Conservation (phyloP, 2,329 filamentous ascomycete genomes). For the Pyrenochaeta sp. region DNA sequence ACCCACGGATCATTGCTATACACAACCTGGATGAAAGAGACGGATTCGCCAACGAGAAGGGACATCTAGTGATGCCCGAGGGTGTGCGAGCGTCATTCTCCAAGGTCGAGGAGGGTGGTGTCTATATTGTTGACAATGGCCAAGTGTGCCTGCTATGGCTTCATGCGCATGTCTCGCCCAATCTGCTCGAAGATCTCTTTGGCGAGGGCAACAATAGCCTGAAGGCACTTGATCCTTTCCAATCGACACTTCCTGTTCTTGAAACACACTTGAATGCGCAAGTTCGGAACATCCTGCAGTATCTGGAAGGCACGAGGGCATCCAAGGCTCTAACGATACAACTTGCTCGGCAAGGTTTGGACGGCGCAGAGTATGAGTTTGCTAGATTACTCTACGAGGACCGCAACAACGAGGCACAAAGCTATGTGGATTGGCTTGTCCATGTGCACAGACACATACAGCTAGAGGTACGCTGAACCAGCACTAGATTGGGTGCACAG, state of each 20-base stretch:
- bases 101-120: slow-evolving; percentile 89
- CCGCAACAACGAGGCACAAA: slow-evolving; percentile 95
- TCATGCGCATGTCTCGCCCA: slow-evolving; percentile 89
- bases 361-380: slow-evolving; percentile 97
- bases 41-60: slow-evolving; percentile 91
- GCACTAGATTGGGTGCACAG: neutral
- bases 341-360: slow-evolving; percentile 88
- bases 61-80: slow-evolving; percentile 85
- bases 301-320: slow-evolving; percentile 79
- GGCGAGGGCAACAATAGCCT: slow-evolving; percentile 76
- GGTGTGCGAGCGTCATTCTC: slow-evolving; percentile 84
- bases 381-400: slow-evolving; percentile 91
- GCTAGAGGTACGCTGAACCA: slow-evolving; percentile 67
- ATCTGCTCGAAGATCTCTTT: slow-evolving; percentile 89
- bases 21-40: slow-evolving; percentile 89
- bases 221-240: slow-evolving; percentile 81
- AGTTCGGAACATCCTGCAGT: slow-evolving; percentile 91
- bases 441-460: slow-evolving; percentile 93
- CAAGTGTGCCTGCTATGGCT: slow-evolving; percentile 93
- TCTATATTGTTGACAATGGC: slow-evolving; percentile 94
- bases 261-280: slow-evolving; percentile 95
- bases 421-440: slow-evolving; percentile 98
- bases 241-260: slow-evolving; percentile 79
- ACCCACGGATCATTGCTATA: slow-evolving; percentile 89
- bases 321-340: slow-evolving; percentile 90